Percentiles rank a stretch among this genome's conserved stretches.
Evolutionary conservation across 495 filamentous ascomycete species (phyloP).

Genomic region (Talaromyces wortmannii): DNA sequence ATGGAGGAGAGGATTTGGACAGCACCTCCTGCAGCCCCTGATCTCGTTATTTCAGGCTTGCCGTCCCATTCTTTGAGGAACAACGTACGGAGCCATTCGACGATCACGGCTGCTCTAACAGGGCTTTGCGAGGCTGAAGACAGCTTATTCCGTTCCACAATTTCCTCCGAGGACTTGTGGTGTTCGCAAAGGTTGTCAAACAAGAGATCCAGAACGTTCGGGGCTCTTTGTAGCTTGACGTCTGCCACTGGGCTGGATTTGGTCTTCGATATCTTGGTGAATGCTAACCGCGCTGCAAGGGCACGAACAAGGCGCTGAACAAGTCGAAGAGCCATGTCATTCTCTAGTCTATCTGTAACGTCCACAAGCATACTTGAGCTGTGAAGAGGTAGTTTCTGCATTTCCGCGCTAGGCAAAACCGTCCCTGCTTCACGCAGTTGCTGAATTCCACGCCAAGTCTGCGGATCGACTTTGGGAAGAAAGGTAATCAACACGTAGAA

Average conservation of each 20-base stretch:
- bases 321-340: slow-evolving; percentile 53
- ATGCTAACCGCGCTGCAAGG: slow-evolving; percentile 44
- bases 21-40: slow-evolving; percentile 63
- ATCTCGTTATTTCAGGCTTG: slow-evolving; percentile 56
- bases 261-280: slow-evolving; percentile 43
- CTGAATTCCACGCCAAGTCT: slow-evolving; percentile 44
- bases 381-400: slow-evolving; percentile 23
- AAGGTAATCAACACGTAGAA: slow-evolving; percentile 51
- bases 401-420: slow-evolving; percentile 39
- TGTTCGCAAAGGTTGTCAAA: slow-evolving; percentile 34
- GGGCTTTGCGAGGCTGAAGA: slow-evolving; percentile 28
- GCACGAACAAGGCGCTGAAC: slow-evolving; percentile 47
- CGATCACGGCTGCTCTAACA: slow-evolving; percentile 44
- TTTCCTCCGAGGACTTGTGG: background rate
- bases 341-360: slow-evolving; percentile 48
- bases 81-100: slow-evolving; percentile 73
- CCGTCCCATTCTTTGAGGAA: slow-evolving; percentile 76
- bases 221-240: slow-evolving; percentile 19
- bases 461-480: slow-evolving; percentile 33
- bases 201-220: slow-evolving; percentile 29
- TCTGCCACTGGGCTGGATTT: slow-evolving; percentile 26
- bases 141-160: slow-evolving; percentile 23
- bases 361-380: slow-evolving; percentile 24
- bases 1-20: slow-evolving; percentile 70
- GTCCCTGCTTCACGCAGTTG: slow-evolving; percentile 47